These are phyloP conservation scores for Austroboletus niveus DNA, from an alignment of 1,284 basidiomycete species.

Conservation along the genomic window DNA sequence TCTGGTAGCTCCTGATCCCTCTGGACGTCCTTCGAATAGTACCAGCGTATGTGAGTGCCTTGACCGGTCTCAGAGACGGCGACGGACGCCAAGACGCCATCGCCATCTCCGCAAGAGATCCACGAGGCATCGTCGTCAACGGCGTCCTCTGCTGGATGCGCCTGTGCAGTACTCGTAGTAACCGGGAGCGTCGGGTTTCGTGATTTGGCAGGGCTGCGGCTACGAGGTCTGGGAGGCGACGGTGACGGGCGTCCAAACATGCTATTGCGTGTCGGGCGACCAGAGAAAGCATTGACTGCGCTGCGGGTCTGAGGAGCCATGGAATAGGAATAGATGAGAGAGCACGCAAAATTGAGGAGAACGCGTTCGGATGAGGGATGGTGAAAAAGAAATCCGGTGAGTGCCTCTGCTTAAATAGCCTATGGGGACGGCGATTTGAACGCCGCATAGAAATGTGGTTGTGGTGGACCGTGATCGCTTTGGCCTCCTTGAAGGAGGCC, in stretches of 20 bases:
- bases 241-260: slow-evolving; percentile 15
- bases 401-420: too few relatives aligned
- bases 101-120: slow-evolving; percentile 18
- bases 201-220: background rate
- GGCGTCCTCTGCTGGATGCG: background rate
- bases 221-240: slow-evolving; percentile 9
- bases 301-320: slow-evolving; percentile 29
- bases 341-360: background rate
- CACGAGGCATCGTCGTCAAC: slow-evolving; percentile 6
- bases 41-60: slow-evolving; percentile 21
- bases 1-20: background rate
- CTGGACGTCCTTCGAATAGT: slow-evolving; percentile 9
- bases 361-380: background rate
- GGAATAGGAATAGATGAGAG: background rate
- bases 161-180: background rate
- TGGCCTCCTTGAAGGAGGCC: too few relatives aligned
- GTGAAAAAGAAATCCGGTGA: slow-evolving; percentile 2
- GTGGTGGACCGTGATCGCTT: too few relatives aligned
- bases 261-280: slow-evolving; percentile 25
- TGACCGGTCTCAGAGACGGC: slow-evolving; percentile 23
- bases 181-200: background rate
- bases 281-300: slow-evolving; percentile 11
- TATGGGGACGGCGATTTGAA: too few relatives aligned
- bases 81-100: slow-evolving; percentile 12
- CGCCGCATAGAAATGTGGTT: too few relatives aligned